Conservation (phyloP, 441 rosid genomes). For the Euphorbia schlechtendalii region DNA sequence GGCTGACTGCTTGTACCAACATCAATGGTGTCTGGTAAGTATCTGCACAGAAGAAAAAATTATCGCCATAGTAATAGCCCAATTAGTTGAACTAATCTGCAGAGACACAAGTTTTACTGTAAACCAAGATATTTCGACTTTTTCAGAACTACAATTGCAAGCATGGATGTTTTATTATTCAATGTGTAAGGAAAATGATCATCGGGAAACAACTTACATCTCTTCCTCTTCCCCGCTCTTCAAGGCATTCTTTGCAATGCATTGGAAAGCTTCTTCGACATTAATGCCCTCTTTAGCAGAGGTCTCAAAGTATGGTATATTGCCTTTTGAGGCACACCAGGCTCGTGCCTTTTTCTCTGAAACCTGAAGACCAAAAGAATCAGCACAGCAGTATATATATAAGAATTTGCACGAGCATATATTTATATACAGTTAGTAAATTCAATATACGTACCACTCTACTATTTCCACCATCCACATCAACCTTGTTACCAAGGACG, state of each 20-base stretch:
- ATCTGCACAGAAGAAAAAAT: slow-evolving; percentile 45
- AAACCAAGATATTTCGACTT: too few species aligned
- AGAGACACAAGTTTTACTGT: too few species aligned
- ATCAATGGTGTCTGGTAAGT: slow-evolving; percentile 87
- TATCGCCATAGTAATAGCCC: too few species aligned
- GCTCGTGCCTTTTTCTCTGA: slow-evolving; percentile 94
- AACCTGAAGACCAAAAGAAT: slow-evolving; percentile 41
- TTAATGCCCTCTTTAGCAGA: slow-evolving; percentile 96
- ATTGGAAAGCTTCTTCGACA: slow-evolving; percentile 95
- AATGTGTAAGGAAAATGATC: neutral
- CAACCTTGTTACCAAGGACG: slow-evolving; percentile 78
- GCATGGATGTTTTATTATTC: too few species aligned
- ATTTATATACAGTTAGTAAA: neutral
- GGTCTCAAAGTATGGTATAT: slow-evolving; percentile 96
- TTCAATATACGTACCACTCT: slow-evolving; percentile 49
- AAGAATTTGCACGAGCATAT: neutral
- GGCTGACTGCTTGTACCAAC: slow-evolving; percentile 65
- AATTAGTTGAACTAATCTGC: too few species aligned
- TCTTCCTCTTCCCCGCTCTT: slow-evolving; percentile 95
- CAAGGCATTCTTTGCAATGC: slow-evolving; percentile 90
- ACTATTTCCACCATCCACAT: slow-evolving; percentile 63
- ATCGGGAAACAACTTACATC: slow-evolving; percentile 44
- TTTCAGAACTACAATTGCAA: too few species aligned
- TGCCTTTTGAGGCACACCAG: slow-evolving; percentile 97
- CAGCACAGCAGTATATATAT: neutral